These are phyloP conservation scores for Cyclotella choctawhatcheeana DNA, from an alignment of 108 stramenopile genomes.

Conservation along the genomic window DNA sequence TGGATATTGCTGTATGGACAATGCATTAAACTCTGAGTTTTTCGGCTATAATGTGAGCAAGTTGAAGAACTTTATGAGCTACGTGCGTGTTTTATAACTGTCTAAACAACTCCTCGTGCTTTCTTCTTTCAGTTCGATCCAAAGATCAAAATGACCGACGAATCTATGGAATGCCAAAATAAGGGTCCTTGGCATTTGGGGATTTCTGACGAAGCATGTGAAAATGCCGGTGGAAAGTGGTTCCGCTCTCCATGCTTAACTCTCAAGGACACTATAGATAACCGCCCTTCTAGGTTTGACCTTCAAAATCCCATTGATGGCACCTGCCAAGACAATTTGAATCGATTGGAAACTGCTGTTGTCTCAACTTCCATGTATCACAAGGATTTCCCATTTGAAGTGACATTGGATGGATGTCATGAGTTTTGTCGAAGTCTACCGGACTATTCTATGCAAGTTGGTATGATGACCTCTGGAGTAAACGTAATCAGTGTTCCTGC, in stretches of 20 bases:
- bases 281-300: conserved; percentile 6
- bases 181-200: conserved; percentile 8
- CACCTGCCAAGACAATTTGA: not conserved
- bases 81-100: not conserved
- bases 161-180: conserved; percentile 13
- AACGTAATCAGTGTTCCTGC: no score
- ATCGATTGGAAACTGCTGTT: not conserved
- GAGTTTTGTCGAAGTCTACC: not conserved
- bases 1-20: not conserved
- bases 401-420: not conserved
- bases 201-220: conserved; percentile 8
- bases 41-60: not conserved
- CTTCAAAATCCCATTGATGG: not conserved
- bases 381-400: not conserved
- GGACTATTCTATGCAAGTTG: not conserved
- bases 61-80: not conserved
- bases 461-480: not conserved
- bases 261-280: conserved; percentile 3
- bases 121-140: not conserved
- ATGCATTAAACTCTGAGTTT: not conserved
- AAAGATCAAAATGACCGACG: not conserved
- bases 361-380: not conserved
- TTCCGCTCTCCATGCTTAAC: conserved; percentile 4
- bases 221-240: conserved; percentile 12
- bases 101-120: not conserved